Conservation (phyloP, 208 protist genomes). For the Trypanosoma melophagium region DNA sequence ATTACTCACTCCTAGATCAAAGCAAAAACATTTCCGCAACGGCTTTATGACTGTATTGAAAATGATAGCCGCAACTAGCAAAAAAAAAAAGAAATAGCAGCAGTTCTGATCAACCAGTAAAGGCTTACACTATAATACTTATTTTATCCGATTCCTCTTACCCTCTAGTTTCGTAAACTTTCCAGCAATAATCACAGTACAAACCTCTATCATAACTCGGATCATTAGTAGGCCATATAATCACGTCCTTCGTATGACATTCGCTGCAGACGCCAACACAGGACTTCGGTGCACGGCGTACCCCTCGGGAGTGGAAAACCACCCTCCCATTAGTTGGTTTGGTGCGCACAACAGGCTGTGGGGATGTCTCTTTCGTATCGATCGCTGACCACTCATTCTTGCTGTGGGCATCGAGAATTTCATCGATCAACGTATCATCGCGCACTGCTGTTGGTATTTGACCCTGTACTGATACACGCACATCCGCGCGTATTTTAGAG, state of each 20-base stretch:
- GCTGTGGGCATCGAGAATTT: conserved; percentile 7
- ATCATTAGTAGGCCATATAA: conserved; percentile 2
- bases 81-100: too few species aligned
- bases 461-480: neutral
- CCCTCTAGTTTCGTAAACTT: conserved; percentile 4
- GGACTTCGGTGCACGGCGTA: neutral
- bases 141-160: neutral
- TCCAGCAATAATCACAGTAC: conserved; percentile 26
- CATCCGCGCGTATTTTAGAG: conserved; percentile 3
- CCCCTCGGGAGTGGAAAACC: neutral
- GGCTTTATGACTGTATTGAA: too few species aligned
- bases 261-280: conserved; percentile 7
- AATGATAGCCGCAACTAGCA: too few species aligned
- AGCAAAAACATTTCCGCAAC: too few species aligned
- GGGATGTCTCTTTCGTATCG: neutral
- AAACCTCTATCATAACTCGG: neutral
- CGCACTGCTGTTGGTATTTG: conserved; percentile 12
- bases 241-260: neutral
- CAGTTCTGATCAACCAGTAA: too few species aligned
- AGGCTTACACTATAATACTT: too few species aligned
- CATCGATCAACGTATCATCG: conserved; percentile 8
- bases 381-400: neutral
- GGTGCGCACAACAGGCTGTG: neutral
- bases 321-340: neutral
- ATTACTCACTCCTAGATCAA: too few species aligned